Conservation (phyloP, 176 grass and related monocot species). For the Calamus simplicifolius region DNA sequence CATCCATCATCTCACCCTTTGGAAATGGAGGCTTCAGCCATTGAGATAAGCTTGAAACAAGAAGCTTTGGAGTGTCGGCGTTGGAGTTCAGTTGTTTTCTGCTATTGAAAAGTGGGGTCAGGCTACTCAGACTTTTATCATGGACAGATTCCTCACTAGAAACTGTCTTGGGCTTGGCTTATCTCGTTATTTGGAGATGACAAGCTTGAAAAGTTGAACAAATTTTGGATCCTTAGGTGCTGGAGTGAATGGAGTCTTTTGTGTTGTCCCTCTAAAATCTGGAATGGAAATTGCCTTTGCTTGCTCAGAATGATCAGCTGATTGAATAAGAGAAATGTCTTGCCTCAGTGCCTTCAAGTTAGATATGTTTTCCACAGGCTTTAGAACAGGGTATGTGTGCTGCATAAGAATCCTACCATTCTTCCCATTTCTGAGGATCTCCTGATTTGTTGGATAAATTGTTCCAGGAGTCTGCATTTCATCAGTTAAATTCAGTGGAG, state of each 20-base stretch:
- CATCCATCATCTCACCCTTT: conserved; percentile 7
- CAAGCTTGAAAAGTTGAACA: conserved; percentile 9
- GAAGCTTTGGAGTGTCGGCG: conserved; percentile 30
- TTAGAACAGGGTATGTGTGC: conserved; percentile 50
- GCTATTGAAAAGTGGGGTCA: background rate
- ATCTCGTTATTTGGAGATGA: conserved; percentile 4
- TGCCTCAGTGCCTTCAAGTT: background rate
- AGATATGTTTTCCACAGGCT: conserved; percentile 38
- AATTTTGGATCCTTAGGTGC: conserved; percentile 19
- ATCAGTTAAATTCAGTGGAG: conserved; percentile 45
- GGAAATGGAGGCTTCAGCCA: conserved; percentile 37
- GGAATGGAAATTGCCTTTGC: conserved; percentile 1
- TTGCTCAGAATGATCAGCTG: conserved; percentile 2
- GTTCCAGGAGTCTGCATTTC: conserved; percentile 82
- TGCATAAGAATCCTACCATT: conserved; percentile 31
- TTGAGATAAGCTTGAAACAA: conserved; percentile 30
- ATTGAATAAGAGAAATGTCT: conserved; percentile 2
- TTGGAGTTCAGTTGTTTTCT: conserved; percentile 18
- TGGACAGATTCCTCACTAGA: conserved; percentile 11
- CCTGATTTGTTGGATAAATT: conserved; percentile 37
- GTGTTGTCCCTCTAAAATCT: conserved; percentile 19
- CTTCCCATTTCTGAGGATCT: conserved; percentile 32
- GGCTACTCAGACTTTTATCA: background rate
- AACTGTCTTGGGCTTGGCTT: conserved; percentile 12
- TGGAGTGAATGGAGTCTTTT: conserved; percentile 6